Evolutionary conservation across 176 grass and related monocot genomes (phyloP).

Genomic region (Oryza coarctata): DNA sequence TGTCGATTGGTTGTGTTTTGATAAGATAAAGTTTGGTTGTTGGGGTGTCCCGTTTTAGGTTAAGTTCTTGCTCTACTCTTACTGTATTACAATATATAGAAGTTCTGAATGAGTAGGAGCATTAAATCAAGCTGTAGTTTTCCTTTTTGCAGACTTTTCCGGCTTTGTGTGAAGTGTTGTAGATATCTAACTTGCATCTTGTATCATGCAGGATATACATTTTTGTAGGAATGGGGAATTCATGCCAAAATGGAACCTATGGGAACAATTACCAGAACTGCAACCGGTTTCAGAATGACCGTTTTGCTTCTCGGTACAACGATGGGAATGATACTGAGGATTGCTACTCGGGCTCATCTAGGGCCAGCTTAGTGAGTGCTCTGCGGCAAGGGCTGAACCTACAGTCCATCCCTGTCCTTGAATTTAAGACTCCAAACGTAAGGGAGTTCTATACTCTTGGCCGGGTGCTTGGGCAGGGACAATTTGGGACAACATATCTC

Average conservation of each 20-base stretch:
- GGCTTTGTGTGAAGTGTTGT: not conserved
- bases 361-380: not conserved
- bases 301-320: not conserved
- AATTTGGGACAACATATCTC: constrained; percentile 61
- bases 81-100: not conserved
- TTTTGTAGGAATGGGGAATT: constrained; percentile 32
- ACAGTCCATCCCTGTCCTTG: constrained; percentile 45
- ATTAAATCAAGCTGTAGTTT: not conserved
- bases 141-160: not conserved
- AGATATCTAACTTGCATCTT: not conserved
- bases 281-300: constrained; percentile 16
- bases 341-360: constrained; percentile 17
- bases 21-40: not conserved
- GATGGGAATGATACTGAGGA: constrained; percentile 3
- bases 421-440: constrained; percentile 51
- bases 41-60: not conserved
- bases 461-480: constrained; percentile 57
- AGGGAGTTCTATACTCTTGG: constrained; percentile 58
- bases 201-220: not conserved
- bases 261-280: constrained; percentile 17
- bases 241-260: constrained; percentile 37
- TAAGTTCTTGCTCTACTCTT: not conserved
- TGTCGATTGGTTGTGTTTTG: not conserved
- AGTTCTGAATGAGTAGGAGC: not conserved
- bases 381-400: constrained; percentile 36